A percentile compares a stretch with the other conserved stretches of the same genome.
phyloP scores from a whole-genome alignment of 2,329 filamentous ascomycete genomes.

The Neobulgaria alba region DNA sequence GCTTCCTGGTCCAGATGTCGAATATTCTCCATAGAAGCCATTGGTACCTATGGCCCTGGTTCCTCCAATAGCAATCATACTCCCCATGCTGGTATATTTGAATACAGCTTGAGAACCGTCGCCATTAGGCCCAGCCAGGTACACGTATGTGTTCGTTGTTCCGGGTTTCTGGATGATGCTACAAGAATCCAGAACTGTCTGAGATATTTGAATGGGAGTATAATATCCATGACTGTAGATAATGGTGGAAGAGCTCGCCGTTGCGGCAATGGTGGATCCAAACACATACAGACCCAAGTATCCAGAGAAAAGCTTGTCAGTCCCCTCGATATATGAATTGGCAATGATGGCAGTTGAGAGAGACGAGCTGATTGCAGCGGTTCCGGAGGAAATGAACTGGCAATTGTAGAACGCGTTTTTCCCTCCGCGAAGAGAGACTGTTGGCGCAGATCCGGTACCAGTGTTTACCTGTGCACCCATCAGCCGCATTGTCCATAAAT shows the following conservation, averaged over 20 bases:
- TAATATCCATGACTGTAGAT: conserved; percentile 33
- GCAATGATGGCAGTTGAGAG: too few relatives aligned
- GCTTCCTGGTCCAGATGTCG: conserved; percentile 33
- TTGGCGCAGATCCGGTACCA: too few relatives aligned
- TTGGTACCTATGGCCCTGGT: conserved; percentile 31
- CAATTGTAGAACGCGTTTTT: too few relatives aligned
- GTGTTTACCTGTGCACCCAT: too few relatives aligned
- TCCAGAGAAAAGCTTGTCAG: too few relatives aligned
- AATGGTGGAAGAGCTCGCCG: conserved; percentile 29
- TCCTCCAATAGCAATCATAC: conserved; percentile 32
- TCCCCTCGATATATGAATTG: too few relatives aligned
- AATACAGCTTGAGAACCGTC: conserved; percentile 34
- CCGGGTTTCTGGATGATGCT: conserved; percentile 30
- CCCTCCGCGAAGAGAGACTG: too few relatives aligned
- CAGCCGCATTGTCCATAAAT: too few relatives aligned
- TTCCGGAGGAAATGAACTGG: too few relatives aligned
- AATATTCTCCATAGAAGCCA: conserved; percentile 31
- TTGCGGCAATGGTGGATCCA: conserved; percentile 34
- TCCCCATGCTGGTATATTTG: conserved; percentile 32
- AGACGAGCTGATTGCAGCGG: too few relatives aligned
- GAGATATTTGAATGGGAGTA: conserved; percentile 29
- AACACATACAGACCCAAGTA: too few relatives aligned
- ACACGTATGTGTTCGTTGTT: conserved; percentile 33
- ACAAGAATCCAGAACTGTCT: conserved; percentile 34
- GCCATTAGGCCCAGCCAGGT: conserved; percentile 34